Percentiles rank a stretch among this genome's conserved stretches.
Evolutionary conservation across 495 filamentous ascomycete genomes (phyloP).

Genomic region (Penicillium tannophilum): DNA sequence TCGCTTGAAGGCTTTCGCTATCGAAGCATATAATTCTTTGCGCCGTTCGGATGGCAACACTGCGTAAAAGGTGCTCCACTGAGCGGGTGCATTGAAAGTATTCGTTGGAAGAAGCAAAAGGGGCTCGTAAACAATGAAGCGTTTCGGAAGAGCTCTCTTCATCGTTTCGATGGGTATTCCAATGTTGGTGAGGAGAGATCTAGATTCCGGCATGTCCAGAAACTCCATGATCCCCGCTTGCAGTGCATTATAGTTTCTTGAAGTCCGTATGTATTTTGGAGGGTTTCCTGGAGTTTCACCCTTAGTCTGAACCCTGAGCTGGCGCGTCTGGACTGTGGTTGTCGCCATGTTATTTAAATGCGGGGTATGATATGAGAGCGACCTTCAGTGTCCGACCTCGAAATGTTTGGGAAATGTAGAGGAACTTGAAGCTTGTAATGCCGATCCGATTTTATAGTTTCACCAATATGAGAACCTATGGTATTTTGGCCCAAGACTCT

Average conservation of each 20-base stretch:
- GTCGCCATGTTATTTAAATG: not conserved
- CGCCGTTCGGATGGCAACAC: conserved; percentile 30
- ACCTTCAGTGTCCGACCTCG: not conserved
- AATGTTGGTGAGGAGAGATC: conserved; percentile 14
- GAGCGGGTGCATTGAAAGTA: conserved; percentile 49
- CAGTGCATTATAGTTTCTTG: conserved; percentile 17
- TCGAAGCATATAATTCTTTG: conserved; percentile 49
- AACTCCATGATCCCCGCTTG: conserved; percentile 37
- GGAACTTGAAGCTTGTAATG: not conserved
- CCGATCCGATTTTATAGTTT: no score
- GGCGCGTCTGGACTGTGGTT: not conserved
- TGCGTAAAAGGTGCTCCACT: conserved; percentile 51
- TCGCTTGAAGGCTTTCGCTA: conserved; percentile 44
- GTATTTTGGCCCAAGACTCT: not conserved
- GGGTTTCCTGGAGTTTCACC: no score
- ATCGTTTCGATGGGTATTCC: conserved; percentile 18
- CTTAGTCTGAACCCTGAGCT: not conserved
- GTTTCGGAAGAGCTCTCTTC: conserved; percentile 53
- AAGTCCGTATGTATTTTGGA: no score
- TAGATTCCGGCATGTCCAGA: conserved; percentile 23
- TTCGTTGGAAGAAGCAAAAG: conserved; percentile 67
- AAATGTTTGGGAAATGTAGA: not conserved
- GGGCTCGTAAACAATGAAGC: conserved; percentile 70
- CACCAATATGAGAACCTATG: not conserved
- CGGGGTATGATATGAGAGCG: not conserved